A percentile compares a stretch with the other conserved stretches of the same genome.
These are phyloP conservation scores for Colletotrichum higginsianum DNA, from an alignment of 2,329 filamentous ascomycete species.

Conservation along the genomic window DNA sequence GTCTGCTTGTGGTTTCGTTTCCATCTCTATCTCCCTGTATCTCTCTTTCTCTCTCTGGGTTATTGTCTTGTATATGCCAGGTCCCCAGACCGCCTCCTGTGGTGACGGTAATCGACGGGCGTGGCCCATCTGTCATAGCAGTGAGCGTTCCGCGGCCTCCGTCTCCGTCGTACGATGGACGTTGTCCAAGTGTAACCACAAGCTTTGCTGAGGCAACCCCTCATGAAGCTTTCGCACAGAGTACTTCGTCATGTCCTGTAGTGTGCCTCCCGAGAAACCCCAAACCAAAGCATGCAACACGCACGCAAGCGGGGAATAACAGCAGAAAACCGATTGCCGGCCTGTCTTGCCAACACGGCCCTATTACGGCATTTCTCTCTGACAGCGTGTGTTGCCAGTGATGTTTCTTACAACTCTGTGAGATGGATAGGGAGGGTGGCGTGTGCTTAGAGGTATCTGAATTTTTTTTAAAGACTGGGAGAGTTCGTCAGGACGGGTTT, in stretches of 20 bases:
- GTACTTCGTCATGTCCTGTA: not conserved
- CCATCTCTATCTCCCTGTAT: not conserved
- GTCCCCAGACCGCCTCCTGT: slow-evolving; percentile 10
- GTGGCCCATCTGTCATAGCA: not conserved
- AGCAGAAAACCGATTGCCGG: not conserved
- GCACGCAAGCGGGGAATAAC: not conserved
- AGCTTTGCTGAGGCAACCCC: not conserved
- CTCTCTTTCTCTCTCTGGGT: not conserved
- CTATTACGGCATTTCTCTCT: not conserved
- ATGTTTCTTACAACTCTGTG: not conserved
- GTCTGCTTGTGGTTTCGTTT: not conserved
- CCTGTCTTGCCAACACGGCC: not conserved
- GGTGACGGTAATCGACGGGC: not conserved
- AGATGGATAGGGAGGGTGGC: not conserved
- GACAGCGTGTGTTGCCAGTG: not conserved
- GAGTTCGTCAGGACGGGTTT: slow-evolving; percentile 36
- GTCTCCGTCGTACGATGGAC: not conserved
- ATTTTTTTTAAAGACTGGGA: not conserved
- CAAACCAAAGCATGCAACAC: not conserved
- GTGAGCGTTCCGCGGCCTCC: not conserved
- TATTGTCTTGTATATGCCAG: slow-evolving; percentile 20
- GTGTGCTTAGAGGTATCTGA: not conserved
- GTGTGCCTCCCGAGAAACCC: not conserved
- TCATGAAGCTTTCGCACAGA: slow-evolving; percentile 15
- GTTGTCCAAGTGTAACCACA: not conserved